These are phyloP conservation scores for Suillus ampliporus DNA, from an alignment of 768 basidiomycete species.

Conservation along the genomic window DNA sequence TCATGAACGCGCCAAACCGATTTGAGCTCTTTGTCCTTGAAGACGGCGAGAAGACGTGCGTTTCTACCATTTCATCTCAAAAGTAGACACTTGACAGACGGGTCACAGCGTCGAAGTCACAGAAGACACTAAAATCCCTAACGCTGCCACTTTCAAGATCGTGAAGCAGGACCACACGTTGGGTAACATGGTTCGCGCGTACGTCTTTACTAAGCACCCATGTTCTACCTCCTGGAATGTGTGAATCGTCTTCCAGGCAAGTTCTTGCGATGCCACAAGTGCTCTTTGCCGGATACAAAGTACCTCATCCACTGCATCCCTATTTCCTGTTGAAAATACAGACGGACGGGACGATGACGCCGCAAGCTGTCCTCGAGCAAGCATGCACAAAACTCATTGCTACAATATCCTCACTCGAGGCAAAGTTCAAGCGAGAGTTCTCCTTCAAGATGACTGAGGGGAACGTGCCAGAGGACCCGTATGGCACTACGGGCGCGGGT, in stretches of 20 bases:
- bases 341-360: constrained; percentile 87
- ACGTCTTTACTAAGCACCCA: constrained; percentile 34
- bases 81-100: constrained; percentile 13
- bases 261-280: constrained; percentile 86
- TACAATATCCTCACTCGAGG: constrained; percentile 67
- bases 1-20: constrained; percentile 94
- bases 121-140: constrained; percentile 97
- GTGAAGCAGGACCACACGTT: constrained; percentile 98
- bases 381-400: constrained; percentile 85
- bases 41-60: constrained; percentile 93
- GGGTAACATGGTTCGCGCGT: constrained; percentile 97
- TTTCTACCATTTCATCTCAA: constrained; percentile 30
- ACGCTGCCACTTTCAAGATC: constrained; percentile 93
- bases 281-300: constrained; percentile 97
- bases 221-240: constrained; percentile 20
- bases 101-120: constrained; percentile 79
- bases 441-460: constrained; percentile 76
- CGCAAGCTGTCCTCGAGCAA: constrained; percentile 80
- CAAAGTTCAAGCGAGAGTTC: constrained; percentile 84
- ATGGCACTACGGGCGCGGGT: constrained; percentile 49
- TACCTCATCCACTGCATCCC: constrained; percentile 94
- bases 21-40: constrained; percentile 91
- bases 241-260: constrained; percentile 59
- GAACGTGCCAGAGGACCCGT: constrained; percentile 51
- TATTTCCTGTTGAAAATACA: constrained; percentile 95